Conservation (phyloP, 495 filamentous ascomycete genomes). For the Daldinia decipiens region DNA sequence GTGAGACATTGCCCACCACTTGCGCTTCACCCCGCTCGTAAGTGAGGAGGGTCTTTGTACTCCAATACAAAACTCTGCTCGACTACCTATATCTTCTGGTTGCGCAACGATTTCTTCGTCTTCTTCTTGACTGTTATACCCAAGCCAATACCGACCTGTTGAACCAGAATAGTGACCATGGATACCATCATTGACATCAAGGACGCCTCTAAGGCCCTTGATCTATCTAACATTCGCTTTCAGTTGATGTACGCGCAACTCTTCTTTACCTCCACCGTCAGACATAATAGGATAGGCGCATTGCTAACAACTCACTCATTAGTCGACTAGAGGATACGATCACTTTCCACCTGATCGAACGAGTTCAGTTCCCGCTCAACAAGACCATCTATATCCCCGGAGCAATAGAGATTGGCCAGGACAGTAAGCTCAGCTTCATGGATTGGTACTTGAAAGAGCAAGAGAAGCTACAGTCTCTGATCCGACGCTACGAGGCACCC, state of each 20-base stretch:
- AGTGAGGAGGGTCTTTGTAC: not conserved
- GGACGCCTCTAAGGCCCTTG: conserved; percentile 83
- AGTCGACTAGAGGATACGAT: conserved; percentile 98
- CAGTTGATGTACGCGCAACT: conserved; percentile 81
- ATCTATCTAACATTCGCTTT: conserved; percentile 91
- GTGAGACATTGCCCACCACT: not conserved
- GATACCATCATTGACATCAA: conserved; percentile 89
- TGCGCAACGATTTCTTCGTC: not conserved
- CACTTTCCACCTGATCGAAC: conserved; percentile 97
- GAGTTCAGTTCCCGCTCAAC: conserved; percentile 96
- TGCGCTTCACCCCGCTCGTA: not conserved
- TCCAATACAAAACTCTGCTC: not conserved
- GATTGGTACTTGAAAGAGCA: conserved; percentile 93
- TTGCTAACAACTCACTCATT: conserved; percentile 26
- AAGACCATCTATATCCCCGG: conserved; percentile 83
- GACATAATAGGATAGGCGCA: not conserved
- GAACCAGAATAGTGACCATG: conserved; percentile 62
- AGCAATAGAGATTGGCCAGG: conserved; percentile 75
- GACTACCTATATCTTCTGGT: not conserved
- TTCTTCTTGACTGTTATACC: not conserved
- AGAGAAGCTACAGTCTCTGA: conserved; percentile 89
- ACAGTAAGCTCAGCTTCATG: conserved; percentile 77
- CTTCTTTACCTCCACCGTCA: not conserved
- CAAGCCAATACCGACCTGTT: not conserved
- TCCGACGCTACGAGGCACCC: conserved; percentile 93